A percentile compares a stretch with the other conserved stretches of the same genome.
These are phyloP conservation scores for Striga hermonthica DNA, from an alignment of 305 asterid genomes.

Conservation along the genomic window DNA sequence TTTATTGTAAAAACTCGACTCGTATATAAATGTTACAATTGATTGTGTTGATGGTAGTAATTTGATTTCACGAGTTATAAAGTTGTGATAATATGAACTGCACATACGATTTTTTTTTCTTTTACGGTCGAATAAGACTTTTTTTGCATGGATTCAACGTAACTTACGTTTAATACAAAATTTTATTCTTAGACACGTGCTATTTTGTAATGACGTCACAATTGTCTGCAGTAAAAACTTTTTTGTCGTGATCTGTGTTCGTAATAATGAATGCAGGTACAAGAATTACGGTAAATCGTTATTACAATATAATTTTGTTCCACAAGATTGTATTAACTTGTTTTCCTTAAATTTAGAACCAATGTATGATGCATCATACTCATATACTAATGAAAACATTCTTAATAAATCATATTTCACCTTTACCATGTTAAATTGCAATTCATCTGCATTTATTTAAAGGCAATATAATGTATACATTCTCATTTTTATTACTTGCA, in stretches of 20 bases:
- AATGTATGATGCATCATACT: too few relatives aligned
- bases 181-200: slow-evolving; percentile 10
- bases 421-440: too few relatives aligned
- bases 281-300: neutral
- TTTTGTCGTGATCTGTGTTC: neutral
- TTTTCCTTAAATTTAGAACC: too few relatives aligned
- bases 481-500: too few relatives aligned
- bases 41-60: neutral
- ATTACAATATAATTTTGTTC: too few relatives aligned
- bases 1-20: neutral
- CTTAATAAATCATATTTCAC: too few relatives aligned
- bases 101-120: neutral
- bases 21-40: neutral
- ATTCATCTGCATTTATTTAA: too few relatives aligned
- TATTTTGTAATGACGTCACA: neutral
- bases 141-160: neutral
- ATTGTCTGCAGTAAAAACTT: neutral
- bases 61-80: neutral
- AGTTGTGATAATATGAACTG: neutral
- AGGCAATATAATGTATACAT: too few relatives aligned
- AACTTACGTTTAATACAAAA: neutral
- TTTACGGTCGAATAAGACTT: neutral
- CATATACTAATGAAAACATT: too few relatives aligned
- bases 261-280: neutral
- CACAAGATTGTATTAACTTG: too few relatives aligned